Conservation (phyloP, 116 monocot species). For the Papilionanthe hybrid region DNA sequence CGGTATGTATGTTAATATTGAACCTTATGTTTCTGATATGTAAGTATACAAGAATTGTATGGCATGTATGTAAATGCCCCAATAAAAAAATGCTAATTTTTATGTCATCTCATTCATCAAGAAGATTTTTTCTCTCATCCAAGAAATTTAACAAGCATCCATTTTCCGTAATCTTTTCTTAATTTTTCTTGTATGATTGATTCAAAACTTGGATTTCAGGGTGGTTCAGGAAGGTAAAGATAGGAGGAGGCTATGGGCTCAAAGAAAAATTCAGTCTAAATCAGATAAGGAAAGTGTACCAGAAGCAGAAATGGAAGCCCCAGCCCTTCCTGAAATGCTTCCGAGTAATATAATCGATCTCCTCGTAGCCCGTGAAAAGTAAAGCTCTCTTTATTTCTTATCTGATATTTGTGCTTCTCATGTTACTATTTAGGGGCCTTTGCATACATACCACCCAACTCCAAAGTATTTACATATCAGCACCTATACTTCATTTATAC, state of each 20-base stretch:
- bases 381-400: constrained; percentile 13
- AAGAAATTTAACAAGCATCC: too few species aligned
- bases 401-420: background rate
- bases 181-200: constrained; percentile 1
- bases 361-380: constrained; percentile 85
- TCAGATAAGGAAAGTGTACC: constrained; percentile 16
- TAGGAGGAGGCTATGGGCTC: constrained; percentile 61
- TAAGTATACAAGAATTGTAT: too few species aligned
- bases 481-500: too few species aligned
- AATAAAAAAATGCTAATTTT: too few species aligned
- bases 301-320: constrained; percentile 26
- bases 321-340: constrained; percentile 57
- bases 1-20: too few species aligned
- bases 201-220: constrained; percentile 29
- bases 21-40: too few species aligned
- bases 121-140: too few species aligned
- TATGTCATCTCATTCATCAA: too few species aligned
- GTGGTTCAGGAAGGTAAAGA: constrained; percentile 65
- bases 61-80: too few species aligned
- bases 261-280: constrained; percentile 39
- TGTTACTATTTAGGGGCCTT: too few species aligned
- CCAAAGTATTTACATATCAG: too few species aligned
- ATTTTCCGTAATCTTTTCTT: background rate
- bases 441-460: too few species aligned
- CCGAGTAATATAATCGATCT: constrained; percentile 61